These are phyloP conservation scores for Melampsora larici-populina DNA, from an alignment of 1,284 basidiomycete species.

Conservation along the genomic window DNA sequence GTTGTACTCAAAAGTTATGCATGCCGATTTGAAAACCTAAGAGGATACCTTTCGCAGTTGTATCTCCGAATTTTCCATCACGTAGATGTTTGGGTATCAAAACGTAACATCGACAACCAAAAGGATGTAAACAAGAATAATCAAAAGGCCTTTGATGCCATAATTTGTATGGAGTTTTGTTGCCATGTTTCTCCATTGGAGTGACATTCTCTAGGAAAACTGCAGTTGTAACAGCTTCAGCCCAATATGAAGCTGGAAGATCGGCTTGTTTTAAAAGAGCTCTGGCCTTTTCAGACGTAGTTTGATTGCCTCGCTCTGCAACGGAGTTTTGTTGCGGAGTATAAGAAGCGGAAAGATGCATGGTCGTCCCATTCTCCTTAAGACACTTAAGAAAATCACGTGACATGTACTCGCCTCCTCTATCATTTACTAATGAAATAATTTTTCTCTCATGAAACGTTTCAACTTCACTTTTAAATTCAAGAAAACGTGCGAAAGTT, in stretches of 20 bases:
- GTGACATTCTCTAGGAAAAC: constrained; percentile 3
- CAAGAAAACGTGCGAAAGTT: background rate
- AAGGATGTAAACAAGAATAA: no score
- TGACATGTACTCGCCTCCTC: no score
- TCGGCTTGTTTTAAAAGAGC: constrained; percentile 11
- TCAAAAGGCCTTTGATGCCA: no score
- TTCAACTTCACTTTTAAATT: background rate
- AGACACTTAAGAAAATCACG: constrained; percentile 15
- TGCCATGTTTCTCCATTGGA: background rate
- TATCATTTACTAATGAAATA: background rate
- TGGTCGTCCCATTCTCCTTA: constrained; percentile 3
- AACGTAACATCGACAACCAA: no score
- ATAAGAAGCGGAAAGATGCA: constrained; percentile 12
- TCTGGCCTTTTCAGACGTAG: constrained; percentile 18
- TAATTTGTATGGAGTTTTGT: constrained; percentile 31
- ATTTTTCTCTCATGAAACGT: constrained; percentile 5
- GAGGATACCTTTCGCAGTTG: no score
- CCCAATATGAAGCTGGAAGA: background rate
- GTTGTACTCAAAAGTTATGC: no score
- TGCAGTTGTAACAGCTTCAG: background rate
- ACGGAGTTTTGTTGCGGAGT: constrained; percentile 32
- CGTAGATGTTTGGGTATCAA: no score
- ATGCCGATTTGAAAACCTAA: no score
- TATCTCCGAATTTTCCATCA: no score
- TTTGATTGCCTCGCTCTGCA: constrained; percentile 9